phyloP scores from a whole-genome alignment of 2,329 filamentous ascomycete species.

The Nakataea oryzae region DNA sequence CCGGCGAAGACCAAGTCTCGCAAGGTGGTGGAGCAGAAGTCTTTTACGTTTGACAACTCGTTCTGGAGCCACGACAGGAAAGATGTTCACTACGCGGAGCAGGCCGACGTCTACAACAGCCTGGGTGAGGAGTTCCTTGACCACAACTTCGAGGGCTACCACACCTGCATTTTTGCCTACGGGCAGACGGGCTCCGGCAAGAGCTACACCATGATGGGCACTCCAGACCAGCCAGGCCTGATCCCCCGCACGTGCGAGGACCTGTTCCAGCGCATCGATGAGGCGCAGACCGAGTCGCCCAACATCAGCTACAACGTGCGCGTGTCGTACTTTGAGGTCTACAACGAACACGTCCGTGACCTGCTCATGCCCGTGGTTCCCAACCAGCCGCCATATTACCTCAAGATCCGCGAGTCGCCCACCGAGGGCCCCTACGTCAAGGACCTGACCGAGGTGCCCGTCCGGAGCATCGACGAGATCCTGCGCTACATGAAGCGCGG shows the following conservation, averaged over 20 bases:
- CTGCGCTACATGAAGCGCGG: constrained; percentile 98
- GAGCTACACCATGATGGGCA: constrained; percentile 98
- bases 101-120: constrained; percentile 88
- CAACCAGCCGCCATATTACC: constrained; percentile 74
- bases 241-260: constrained; percentile 95
- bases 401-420: constrained; percentile 94
- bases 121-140: constrained; percentile 95
- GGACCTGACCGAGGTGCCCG: constrained; percentile 86
- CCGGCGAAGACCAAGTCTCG: constrained; percentile 51
- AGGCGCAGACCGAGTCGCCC: constrained; percentile 63
- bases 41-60: constrained; percentile 92
- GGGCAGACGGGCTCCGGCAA: constrained; percentile 97
- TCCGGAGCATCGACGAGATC: constrained; percentile 88
- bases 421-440: constrained; percentile 95
- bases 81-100: constrained; percentile 80
- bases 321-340: constrained; percentile 98
- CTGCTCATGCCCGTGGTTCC: constrained; percentile 64
- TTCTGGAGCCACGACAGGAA: constrained; percentile 86
- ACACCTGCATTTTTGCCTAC: constrained; percentile 98
- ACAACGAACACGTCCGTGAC: constrained; percentile 98
- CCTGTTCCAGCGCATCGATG: constrained; percentile 85
- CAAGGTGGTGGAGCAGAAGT: constrained; percentile 75
- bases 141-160: constrained; percentile 98
- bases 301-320: constrained; percentile 96
- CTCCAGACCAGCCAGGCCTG: constrained; percentile 71